Evolutionary conservation across 1,284 basidiomycete species (phyloP).

Genomic region (Ustilago esculenta): DNA sequence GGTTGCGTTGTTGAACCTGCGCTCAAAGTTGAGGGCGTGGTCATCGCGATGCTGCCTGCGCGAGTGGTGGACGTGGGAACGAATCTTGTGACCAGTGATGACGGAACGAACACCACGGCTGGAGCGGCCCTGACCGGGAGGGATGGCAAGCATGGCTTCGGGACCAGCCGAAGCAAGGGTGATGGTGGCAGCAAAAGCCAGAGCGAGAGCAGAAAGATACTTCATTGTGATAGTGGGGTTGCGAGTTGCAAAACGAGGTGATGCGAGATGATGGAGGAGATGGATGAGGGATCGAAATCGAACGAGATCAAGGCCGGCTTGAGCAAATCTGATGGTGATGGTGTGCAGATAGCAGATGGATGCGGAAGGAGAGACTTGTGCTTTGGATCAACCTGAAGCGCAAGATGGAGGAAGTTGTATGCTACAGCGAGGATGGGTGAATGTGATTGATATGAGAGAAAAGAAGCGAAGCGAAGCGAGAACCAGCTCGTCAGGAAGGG

Average conservation of each 20-base stretch:
- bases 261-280: background rate
- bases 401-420: conserved; percentile 9
- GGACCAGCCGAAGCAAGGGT: conserved; percentile 26
- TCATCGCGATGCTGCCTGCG: conserved; percentile 26
- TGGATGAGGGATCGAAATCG: background rate
- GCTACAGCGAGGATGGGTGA: conserved; percentile 8
- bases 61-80: conserved; percentile 46
- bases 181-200: conserved; percentile 42
- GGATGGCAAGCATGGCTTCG: conserved; percentile 24
- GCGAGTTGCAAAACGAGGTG: conserved; percentile 3
- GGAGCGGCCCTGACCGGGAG: conserved; percentile 46
- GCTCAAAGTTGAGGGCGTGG: conserved; percentile 11
- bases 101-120: conserved; percentile 43
- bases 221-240: conserved; percentile 34
- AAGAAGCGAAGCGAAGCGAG: conserved; percentile 24
- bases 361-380: conserved; percentile 3
- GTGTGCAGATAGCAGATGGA: conserved; percentile 6
- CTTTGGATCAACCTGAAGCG: conserved; percentile 33
- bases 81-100: conserved; percentile 54
- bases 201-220: conserved; percentile 45
- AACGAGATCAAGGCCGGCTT: conserved; percentile 24
- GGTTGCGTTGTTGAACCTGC: conserved; percentile 33
- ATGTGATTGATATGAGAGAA: conserved; percentile 5
- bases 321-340: conserved; percentile 8
- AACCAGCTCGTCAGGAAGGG: conserved; percentile 34